phyloP scores from a whole-genome alignment of 106 monocot species.

The Platanthera zijinensis region DNA sequence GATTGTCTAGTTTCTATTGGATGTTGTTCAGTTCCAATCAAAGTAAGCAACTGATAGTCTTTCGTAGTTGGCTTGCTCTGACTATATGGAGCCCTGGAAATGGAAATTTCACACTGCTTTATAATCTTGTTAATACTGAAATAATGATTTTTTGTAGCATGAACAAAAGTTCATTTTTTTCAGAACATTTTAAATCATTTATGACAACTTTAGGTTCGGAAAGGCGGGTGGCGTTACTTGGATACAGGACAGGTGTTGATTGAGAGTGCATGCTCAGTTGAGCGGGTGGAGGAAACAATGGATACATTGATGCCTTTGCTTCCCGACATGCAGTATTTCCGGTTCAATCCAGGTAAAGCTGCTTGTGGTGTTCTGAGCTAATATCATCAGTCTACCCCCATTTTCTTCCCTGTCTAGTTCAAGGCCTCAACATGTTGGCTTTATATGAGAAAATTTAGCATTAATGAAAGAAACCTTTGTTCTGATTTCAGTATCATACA shows the following conservation, averaged over 20 bases:
- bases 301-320: conserved; percentile 81
- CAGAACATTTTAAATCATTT: not conserved
- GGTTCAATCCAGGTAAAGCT: conserved; percentile 80
- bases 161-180: not conserved
- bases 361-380: not conserved
- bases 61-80: not conserved
- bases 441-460: not conserved
- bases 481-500: not conserved
- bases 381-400: not conserved
- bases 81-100: not conserved
- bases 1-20: conserved; percentile 92
- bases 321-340: conserved; percentile 90
- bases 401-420: not conserved
- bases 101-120: not conserved
- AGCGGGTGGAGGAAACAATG: conserved; percentile 83
- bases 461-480: not conserved
- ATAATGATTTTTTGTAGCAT: not conserved
- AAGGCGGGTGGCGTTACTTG: conserved; percentile 97
- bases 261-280: conserved; percentile 96
- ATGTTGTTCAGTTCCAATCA: conserved; percentile 88
- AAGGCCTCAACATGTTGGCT: not conserved
- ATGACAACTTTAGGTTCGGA: conserved; percentile 50
- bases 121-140: not conserved
- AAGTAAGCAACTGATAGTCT: conserved; percentile 35
- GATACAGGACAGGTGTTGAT: conserved; percentile 98